A percentile compares a stretch with the other conserved stretches of the same genome.
Evolutionary conservation across 306 rosid species (phyloP).

Genomic region (Prosopis cineraria): DNA sequence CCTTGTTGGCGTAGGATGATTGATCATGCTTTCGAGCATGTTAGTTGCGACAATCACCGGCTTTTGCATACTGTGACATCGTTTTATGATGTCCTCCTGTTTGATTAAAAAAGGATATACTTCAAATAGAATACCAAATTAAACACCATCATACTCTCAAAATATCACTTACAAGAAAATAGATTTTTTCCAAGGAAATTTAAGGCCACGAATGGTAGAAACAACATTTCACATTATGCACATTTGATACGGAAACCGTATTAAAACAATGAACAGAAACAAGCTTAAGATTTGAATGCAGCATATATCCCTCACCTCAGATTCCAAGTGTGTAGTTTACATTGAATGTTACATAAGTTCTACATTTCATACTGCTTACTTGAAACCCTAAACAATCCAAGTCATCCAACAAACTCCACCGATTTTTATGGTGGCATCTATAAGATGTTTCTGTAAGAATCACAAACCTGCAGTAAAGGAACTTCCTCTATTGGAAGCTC

Average conservation of each 20-base stretch:
- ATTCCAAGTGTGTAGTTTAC: neutral
- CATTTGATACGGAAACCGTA: conserved; percentile 11
- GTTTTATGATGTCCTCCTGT: conserved; percentile 84
- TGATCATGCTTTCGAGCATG: conserved; percentile 98
- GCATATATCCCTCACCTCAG: neutral
- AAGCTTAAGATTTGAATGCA: neutral
- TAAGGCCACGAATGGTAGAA: conserved; percentile 1
- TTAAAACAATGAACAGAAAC: conserved; percentile 15
- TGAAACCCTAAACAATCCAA: neutral
- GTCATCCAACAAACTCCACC: neutral
- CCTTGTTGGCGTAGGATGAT: conserved; percentile 94
- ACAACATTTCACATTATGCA: conserved; percentile 21
- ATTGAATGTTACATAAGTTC: neutral
- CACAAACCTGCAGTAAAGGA: conserved; percentile 85
- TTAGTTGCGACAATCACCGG: conserved; percentile 97
- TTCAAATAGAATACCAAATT: conserved; percentile 14
- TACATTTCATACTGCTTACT: conserved; percentile 9
- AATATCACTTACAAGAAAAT: conserved; percentile 8
- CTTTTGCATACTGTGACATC: conserved; percentile 81
- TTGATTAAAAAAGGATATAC: conserved; percentile 34
- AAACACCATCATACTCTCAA: neutral
- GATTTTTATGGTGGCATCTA: neutral
- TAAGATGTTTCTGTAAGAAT: conserved; percentile 10
- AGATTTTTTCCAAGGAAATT: neutral
- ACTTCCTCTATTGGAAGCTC: conserved; percentile 98